Evolutionary conservation across 257 asterid genomes (phyloP).

Genomic region (Eustoma russellianum): DNA sequence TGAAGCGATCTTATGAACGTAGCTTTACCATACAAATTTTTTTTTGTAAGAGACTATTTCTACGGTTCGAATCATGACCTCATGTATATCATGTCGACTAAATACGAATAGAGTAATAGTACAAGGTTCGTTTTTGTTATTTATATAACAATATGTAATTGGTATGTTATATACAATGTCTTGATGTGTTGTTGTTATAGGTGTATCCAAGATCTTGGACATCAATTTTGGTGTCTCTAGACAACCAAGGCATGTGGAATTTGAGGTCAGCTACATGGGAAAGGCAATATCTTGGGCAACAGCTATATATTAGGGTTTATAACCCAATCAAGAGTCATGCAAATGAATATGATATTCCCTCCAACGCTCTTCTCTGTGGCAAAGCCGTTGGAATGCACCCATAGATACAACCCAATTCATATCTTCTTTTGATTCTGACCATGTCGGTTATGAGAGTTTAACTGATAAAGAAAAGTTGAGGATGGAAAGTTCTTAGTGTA

Average conservation of each 20-base stretch:
- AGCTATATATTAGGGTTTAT: constrained; percentile 72
- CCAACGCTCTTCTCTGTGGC: constrained; percentile 78
- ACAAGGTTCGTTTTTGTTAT: no score
- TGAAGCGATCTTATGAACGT: no score
- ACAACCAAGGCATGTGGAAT: constrained; percentile 99
- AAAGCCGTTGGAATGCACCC: constrained; percentile 56
- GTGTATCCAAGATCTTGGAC: constrained; percentile 93
- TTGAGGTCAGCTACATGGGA: constrained; percentile 92
- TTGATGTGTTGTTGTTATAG: constrained; percentile 25
- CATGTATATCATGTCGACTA: no score
- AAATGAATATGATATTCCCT: constrained; percentile 65
- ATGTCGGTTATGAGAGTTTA: constrained; percentile 59
- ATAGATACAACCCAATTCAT: constrained; percentile 11
- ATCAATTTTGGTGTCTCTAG: constrained; percentile 66
- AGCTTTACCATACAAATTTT: no score
- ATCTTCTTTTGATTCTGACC: background rate
- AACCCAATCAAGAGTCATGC: constrained; percentile 40
- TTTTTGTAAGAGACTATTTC: no score
- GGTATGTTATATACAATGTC: no score
- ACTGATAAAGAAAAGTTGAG: constrained; percentile 21
- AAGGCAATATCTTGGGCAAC: constrained; percentile 87
- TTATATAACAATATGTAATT: no score
- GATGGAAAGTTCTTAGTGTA: constrained; percentile 3
- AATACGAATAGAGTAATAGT: no score
- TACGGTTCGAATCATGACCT: no score